Base-by-base conservation (phyloP, 768 basidiomycete species). In the Leccinum subgranulosum region DNA sequence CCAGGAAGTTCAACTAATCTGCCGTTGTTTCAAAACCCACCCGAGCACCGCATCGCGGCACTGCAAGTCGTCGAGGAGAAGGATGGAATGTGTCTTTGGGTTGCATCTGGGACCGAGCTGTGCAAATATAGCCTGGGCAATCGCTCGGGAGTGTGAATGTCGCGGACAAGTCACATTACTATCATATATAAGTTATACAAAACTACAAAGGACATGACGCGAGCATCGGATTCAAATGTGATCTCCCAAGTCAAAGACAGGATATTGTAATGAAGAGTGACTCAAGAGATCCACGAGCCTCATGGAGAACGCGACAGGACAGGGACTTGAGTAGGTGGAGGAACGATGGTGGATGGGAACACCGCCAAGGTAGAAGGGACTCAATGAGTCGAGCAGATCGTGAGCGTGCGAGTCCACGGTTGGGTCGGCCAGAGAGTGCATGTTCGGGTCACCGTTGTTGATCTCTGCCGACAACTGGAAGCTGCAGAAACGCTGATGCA, bases 81-180 rank as follows among this genome's bases (percentile, higher is more conserved):
- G 19, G 67, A 66, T 14, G 79, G 76, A 3, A 56, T 74, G 43
- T 75, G 72, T 48, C 73, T 88, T n/a, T 87, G 84, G 84, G 79
- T 77, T 27, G 79, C 78, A 14, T 77, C 73, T 34, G 78, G 78
- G 10, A 67, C 72, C 2, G 69, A 76, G 17, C 59, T 87, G 49
- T 77, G 75, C 64, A 77, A 76, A 56, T 84, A 79, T 60, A 73
- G 74, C 54, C 68, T 86, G 47, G 84, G 83, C n/a, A 76, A 76
- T 60, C 66, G 67, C 55, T 57, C 54, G n/a, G 50, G 28, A 19
- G 45, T 51, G 25, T 34, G 25, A 36, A 21, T 25, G 36, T 15
- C 47, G 9, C 29, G 31, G 39, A 31, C 63, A 51, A 57, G 49
- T 36, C 28, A 41, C 33, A 50, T 36, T 36, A 39, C 21, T 7